A percentile compares a stretch with the other conserved stretches of the same genome.
Evolutionary conservation across 495 filamentous ascomycete species (phyloP).

Genomic region (Podospora australis): DNA sequence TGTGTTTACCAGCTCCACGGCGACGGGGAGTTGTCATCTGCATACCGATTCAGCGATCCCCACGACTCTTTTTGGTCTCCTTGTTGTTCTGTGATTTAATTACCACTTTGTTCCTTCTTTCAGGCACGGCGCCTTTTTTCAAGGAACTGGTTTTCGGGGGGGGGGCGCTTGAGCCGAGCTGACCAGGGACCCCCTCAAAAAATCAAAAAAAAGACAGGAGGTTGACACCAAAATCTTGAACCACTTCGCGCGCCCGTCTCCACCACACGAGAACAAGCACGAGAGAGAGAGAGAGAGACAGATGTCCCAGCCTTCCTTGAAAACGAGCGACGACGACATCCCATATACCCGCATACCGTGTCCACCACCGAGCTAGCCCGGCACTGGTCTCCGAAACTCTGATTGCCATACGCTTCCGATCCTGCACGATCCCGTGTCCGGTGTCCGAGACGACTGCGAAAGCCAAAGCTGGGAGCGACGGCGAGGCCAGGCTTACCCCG

Average conservation of each 20-base stretch:
- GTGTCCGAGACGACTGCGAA: no score
- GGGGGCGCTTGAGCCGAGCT: constrained; percentile 11
- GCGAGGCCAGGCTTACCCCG: no score
- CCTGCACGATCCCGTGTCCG: constrained; percentile 13
- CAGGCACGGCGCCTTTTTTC: constrained; percentile 2
- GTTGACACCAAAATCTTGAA: constrained; percentile 25
- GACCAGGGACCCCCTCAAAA: constrained; percentile 20
- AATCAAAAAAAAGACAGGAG: constrained; percentile 28
- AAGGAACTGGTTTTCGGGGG: not conserved
- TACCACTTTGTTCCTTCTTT: constrained; percentile 2
- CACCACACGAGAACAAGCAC: no score
- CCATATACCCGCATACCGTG: constrained; percentile 8
- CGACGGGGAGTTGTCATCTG: not conserved
- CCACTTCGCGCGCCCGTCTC: constrained; percentile 23
- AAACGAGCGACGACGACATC: constrained; percentile 28
- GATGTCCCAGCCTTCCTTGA: constrained; percentile 36
- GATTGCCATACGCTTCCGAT: constrained; percentile 5
- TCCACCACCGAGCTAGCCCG: constrained; percentile 7
- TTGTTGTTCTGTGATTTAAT: not conserved
- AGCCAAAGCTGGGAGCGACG: no score
- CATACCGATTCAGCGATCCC: not conserved
- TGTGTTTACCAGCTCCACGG: not conserved
- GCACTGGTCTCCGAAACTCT: constrained; percentile 9
- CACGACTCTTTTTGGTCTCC: not conserved
- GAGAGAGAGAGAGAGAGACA: constrained; percentile 13